Evolutionary conservation across 192 early-diverging fungal genomes (phyloP).

Genomic region (Kappamyces sp.): DNA sequence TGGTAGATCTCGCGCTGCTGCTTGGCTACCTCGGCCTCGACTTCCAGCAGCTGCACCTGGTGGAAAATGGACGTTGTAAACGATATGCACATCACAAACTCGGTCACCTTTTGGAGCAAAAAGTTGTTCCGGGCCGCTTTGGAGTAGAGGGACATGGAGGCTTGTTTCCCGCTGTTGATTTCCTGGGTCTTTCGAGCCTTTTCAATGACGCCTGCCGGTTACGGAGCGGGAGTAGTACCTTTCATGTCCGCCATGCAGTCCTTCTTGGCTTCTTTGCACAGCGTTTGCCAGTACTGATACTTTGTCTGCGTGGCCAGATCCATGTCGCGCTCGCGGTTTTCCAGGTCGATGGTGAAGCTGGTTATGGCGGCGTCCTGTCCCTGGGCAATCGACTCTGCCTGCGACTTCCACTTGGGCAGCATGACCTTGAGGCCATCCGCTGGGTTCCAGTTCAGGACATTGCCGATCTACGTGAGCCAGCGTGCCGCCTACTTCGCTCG

Average conservation of each 20-base stretch:
- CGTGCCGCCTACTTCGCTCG: too few species aligned
- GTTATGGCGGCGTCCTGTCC: not conserved
- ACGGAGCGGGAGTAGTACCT: not conserved
- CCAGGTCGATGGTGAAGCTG: not conserved
- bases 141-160: conserved; percentile 8
- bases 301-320: not conserved
- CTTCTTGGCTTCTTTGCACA: not conserved
- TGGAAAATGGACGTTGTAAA: not conserved
- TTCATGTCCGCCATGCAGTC: not conserved
- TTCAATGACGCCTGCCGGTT: not conserved
- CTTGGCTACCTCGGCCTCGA: not conserved
- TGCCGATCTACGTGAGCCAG: too few species aligned
- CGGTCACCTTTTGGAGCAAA: not conserved
- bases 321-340: not conserved
- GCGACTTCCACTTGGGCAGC: too few species aligned
- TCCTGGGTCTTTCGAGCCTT: not conserved
- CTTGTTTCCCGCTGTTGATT: not conserved
- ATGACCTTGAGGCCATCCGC: too few species aligned
- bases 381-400: too few species aligned
- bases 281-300: too few species aligned
- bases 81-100: conserved; percentile 5
- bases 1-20: not conserved
- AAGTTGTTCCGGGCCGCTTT: conserved; percentile 4
- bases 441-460: too few species aligned
- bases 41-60: not conserved